Percentiles rank a stretch among this genome's conserved stretches.
Conservation (phyloP, 73 alveolate genomes). For the Uronychia binucleata region DNA sequence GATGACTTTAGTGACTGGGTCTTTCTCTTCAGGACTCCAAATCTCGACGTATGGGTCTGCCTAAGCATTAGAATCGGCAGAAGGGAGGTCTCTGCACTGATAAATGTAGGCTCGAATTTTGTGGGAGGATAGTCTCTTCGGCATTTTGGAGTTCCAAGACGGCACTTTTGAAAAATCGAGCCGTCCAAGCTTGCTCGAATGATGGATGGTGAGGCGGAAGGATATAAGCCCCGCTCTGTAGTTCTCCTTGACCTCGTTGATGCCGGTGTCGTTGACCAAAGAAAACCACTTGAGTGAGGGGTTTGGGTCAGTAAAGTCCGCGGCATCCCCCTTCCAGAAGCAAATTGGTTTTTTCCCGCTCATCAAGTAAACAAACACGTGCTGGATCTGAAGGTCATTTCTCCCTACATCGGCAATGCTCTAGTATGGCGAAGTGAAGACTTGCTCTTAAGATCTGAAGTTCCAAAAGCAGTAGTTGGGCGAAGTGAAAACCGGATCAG, state of each 20-base stretch:
- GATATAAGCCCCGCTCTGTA: conserved; percentile 69
- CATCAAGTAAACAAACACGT: conserved; percentile 57
- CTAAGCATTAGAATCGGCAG: conserved; percentile 61
- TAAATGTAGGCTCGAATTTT: conserved; percentile 21
- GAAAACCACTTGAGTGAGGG: conserved; percentile 61
- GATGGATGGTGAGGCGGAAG: conserved; percentile 43
- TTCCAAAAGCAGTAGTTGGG: conserved; percentile 72
- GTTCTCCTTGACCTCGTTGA: conserved; percentile 35
- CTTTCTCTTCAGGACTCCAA: conserved; percentile 47
- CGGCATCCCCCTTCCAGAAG: conserved; percentile 50
- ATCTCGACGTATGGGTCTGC: conserved; percentile 72
- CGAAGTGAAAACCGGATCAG: conserved; percentile 2
- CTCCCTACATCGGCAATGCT: conserved; percentile 44
- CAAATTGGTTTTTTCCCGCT: conserved; percentile 64
- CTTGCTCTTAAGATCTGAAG: conserved; percentile 36
- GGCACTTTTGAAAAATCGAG: conserved; percentile 13
- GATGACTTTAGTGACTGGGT: conserved; percentile 38
- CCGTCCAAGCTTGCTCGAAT: conserved; percentile 4
- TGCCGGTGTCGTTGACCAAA: conserved; percentile 47
- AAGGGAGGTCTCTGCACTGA: conserved; percentile 66
- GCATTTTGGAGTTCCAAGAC: too few relatives aligned
- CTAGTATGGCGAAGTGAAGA: conserved; percentile 38
- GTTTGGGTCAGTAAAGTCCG: conserved; percentile 56
- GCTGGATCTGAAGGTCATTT: conserved; percentile 22
- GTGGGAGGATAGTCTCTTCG: conserved; percentile 14